Evolutionary conservation across 2,329 filamentous ascomycete species (phyloP).

Genomic region (Diaporthe sp.): DNA sequence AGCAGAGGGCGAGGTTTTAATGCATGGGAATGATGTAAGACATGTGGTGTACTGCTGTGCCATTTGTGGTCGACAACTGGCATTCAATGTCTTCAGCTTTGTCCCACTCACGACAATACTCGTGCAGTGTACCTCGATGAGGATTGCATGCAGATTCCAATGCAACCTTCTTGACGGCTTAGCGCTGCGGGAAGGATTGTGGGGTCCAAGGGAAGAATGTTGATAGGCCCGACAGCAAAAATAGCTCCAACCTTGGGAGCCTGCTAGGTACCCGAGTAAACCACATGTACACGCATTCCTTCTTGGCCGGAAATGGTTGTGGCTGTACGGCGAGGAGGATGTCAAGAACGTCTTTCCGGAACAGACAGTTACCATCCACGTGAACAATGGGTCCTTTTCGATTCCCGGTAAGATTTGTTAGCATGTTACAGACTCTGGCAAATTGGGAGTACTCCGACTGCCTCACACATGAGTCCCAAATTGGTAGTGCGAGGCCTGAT

Average conservation of each 20-base stretch:
- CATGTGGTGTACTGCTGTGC: not conserved
- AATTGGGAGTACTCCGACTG: not conserved
- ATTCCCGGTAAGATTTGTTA: not conserved
- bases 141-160: conserved; percentile 24
- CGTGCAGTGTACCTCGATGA: not conserved
- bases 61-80: conserved; percentile 5
- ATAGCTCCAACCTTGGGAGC: conserved; percentile 22
- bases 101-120: conserved; percentile 4
- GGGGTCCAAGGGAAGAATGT: conserved; percentile 18
- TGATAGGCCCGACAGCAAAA: conserved; percentile 23
- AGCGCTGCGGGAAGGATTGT: conserved; percentile 29
- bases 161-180: conserved; percentile 24
- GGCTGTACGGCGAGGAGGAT: conserved; percentile 23
- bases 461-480: not conserved
- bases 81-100: conserved; percentile 26
- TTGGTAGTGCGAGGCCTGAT: not conserved
- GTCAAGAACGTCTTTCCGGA: not conserved
- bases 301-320: not conserved
- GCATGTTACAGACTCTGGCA: not conserved
- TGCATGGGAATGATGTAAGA: not conserved
- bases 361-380: not conserved
- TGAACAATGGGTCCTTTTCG: not conserved
- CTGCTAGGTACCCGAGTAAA: not conserved
- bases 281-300: conserved; percentile 14
- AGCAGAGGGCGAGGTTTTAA: conserved; percentile 2